A percentile compares a stretch with the other conserved stretches of the same genome.
phyloP scores from a whole-genome alignment of 2,329 filamentous ascomycete species.

The Botrytis porri region DNA sequence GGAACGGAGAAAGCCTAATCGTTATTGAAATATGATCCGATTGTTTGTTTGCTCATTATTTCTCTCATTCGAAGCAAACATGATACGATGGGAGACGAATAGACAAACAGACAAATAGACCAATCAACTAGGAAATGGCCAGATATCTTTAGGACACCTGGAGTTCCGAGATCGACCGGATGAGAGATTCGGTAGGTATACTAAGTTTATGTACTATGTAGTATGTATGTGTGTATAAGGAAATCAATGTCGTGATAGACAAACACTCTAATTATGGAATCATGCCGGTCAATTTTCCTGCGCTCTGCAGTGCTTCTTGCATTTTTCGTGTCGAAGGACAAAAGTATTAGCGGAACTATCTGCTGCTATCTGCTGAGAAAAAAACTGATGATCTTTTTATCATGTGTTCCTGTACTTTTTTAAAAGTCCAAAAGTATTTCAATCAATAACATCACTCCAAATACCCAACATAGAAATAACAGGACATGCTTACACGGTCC shows the following conservation, averaged over 20 bases:
- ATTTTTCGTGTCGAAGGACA: not conserved
- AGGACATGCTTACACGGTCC: constrained; percentile 6
- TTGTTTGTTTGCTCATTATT: not conserved
- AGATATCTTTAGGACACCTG: not conserved
- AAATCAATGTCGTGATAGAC: not conserved
- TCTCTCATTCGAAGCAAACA: not conserved
- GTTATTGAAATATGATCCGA: not conserved
- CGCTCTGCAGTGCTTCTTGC: not conserved
- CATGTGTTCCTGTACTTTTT: not conserved
- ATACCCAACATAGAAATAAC: not conserved
- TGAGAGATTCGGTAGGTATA: not conserved
- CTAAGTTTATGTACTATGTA: not conserved
- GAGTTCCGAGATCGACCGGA: not conserved
- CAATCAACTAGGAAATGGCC: not conserved
- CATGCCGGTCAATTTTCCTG: constrained; percentile 12
- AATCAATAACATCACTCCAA: not conserved
- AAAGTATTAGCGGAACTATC: not conserved
- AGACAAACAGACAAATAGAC: not conserved
- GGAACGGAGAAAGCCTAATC: not conserved
- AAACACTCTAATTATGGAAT: constrained; percentile 13
- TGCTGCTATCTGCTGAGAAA: not conserved
- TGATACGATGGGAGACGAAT: not conserved
- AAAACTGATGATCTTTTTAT: not conserved
- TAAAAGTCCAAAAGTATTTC: not conserved
- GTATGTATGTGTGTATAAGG: not conserved